These are phyloP conservation scores for Pythium coloratum DNA, from an alignment of 352 stramenopile genomes.

Conservation along the genomic window DNA sequence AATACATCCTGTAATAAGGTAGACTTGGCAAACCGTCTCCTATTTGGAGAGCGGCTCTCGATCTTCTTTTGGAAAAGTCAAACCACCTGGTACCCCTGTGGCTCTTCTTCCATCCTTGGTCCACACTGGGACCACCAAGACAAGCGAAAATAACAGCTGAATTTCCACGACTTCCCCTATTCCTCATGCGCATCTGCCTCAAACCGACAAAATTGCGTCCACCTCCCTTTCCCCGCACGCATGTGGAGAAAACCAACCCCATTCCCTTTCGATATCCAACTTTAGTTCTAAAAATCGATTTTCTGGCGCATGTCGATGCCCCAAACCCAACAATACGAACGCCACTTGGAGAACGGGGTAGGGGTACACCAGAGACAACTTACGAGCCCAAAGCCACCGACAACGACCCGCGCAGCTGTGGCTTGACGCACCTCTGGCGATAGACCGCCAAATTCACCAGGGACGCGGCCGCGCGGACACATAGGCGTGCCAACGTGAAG, in stretches of 20 bases:
- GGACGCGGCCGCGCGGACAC: constrained; percentile 13
- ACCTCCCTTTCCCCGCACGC: neutral
- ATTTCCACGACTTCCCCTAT: neutral
- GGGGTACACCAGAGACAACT: constrained; percentile 24
- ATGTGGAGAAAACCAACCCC: neutral
- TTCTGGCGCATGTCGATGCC: neutral
- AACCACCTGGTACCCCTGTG: too few relatives aligned
- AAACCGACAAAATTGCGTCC: neutral
- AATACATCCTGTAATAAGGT: neutral
- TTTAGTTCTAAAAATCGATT: constrained; percentile 11
- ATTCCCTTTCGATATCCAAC: neutral
- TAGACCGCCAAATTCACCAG: constrained; percentile 13
- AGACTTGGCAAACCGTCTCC: neutral
- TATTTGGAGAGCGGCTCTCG: too few relatives aligned
- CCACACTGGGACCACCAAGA: neutral
- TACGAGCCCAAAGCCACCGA: neutral
- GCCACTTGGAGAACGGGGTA: constrained; percentile 19
- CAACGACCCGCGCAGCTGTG: too few relatives aligned
- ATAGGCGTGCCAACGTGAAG: neutral
- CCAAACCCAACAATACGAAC: neutral
- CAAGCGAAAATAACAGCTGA: neutral
- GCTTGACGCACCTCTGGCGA: neutral
- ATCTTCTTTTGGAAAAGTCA: too few relatives aligned
- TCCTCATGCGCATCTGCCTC: neutral
- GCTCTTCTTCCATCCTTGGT: too few relatives aligned